Percentiles rank a stretch among this genome's conserved stretches.
Conservation (phyloP, 2,329 filamentous ascomycete species). For the Clonostachys rosea region DNA sequence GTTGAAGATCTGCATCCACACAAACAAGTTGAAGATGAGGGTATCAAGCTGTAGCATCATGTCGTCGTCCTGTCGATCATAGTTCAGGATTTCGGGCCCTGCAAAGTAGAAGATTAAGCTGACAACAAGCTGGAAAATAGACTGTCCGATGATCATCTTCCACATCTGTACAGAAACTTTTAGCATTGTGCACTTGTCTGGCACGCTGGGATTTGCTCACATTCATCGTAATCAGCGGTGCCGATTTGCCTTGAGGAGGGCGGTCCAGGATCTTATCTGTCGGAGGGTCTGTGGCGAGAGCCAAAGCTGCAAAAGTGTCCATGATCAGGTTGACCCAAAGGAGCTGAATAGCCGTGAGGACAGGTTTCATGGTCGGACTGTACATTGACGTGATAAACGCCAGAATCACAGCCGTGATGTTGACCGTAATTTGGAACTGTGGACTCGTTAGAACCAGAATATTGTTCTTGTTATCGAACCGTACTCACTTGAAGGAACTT, state of each 20-base stretch:
- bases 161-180: conserved; percentile 38
- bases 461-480: neutral
- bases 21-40: conserved; percentile 65
- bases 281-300: conserved; percentile 60
- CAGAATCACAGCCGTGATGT: conserved; percentile 62
- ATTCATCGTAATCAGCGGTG: conserved; percentile 65
- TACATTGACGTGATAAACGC: conserved; percentile 62
- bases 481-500: conserved; percentile 57
- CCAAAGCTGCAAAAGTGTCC: conserved; percentile 64
- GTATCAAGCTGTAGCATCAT: conserved; percentile 46
- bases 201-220: neutral
- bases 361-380: conserved; percentile 46
- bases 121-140: conserved; percentile 55
- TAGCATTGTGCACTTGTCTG: neutral
- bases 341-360: conserved; percentile 62
- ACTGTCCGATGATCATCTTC: conserved; percentile 62
- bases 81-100: conserved; percentile 49
- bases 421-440: conserved; percentile 64
- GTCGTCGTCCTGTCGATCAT: conserved; percentile 29
- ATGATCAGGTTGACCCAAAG: conserved; percentile 66
- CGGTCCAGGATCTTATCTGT: conserved; percentile 52
- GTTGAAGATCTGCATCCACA: conserved; percentile 72
- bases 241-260: conserved; percentile 54
- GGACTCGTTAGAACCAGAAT: neutral
- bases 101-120: conserved; percentile 59